These are phyloP conservation scores for Craterostigma plantagineum DNA, from an alignment of 257 asterid genomes.

Conservation along the genomic window DNA sequence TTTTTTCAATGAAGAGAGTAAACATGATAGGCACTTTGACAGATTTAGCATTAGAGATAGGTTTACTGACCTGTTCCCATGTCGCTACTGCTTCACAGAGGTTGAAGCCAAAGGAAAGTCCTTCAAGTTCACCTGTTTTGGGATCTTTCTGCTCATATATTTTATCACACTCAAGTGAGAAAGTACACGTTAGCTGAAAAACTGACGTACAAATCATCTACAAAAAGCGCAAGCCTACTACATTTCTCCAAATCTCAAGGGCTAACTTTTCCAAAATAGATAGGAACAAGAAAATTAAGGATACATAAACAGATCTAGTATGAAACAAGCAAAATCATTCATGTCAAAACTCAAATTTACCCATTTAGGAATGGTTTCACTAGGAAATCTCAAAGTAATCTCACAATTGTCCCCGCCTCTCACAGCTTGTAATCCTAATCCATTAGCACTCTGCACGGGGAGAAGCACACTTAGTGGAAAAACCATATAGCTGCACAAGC, in stretches of 20 bases:
- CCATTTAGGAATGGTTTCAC: conserved; percentile 80
- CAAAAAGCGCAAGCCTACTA: background rate
- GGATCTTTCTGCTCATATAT: conserved; percentile 82
- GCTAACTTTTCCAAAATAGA: background rate
- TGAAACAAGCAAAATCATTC: background rate
- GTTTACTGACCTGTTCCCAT: conserved; percentile 94
- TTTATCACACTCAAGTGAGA: conserved; percentile 11
- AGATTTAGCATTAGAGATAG: conserved; percentile 3
- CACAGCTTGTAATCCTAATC: conserved; percentile 81
- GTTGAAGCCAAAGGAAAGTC: conserved; percentile 45
- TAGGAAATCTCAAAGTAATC: conserved; percentile 49
- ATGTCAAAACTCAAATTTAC: conserved; percentile 21
- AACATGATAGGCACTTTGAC: background rate
- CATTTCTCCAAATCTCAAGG: background rate
- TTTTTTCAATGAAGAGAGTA: background rate
- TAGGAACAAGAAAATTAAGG: background rate
- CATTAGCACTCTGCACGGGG: conserved; percentile 69
- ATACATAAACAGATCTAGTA: background rate
- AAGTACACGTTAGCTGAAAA: conserved; percentile 5
- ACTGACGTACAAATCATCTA: background rate
- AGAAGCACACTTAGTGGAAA: conserved; percentile 6
- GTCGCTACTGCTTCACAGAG: conserved; percentile 97
- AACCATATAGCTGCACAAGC: background rate
- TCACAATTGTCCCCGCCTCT: conserved; percentile 49
- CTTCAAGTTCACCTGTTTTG: conserved; percentile 87